Conservation (phyloP, 2,329 filamentous ascomycete species). For the Botrytis paeoniae region DNA sequence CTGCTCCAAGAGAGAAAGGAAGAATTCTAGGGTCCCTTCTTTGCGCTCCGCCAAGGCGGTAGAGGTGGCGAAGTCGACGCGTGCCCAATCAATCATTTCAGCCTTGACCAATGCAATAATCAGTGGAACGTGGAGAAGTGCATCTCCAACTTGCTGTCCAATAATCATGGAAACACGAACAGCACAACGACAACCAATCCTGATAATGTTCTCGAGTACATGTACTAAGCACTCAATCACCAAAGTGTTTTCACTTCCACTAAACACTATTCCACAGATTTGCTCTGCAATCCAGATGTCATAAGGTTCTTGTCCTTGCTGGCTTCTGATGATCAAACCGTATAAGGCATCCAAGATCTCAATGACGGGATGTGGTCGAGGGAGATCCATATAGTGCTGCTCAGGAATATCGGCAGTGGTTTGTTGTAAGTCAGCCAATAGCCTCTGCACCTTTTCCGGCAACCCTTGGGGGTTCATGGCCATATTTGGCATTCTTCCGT, state of each 20-base stretch:
- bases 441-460: slow-evolving; percentile 55
- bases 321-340: slow-evolving; percentile 60
- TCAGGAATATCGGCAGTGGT: slow-evolving; percentile 53
- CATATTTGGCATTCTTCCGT: slow-evolving; percentile 48
- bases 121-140: slow-evolving; percentile 56
- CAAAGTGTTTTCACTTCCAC: slow-evolving; percentile 49
- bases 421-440: slow-evolving; percentile 56
- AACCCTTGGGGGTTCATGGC: slow-evolving; percentile 51
- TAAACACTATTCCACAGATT: slow-evolving; percentile 56
- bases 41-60: slow-evolving; percentile 71
- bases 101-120: slow-evolving; percentile 56
- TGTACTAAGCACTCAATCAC: slow-evolving; percentile 61
- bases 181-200: slow-evolving; percentile 52
- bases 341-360: slow-evolving; percentile 61
- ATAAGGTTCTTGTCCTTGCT: slow-evolving; percentile 59
- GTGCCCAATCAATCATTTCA: slow-evolving; percentile 60
- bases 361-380: slow-evolving; percentile 56
- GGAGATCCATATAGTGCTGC: slow-evolving; percentile 59
- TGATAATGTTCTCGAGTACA: slow-evolving; percentile 57
- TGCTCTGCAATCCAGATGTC: slow-evolving; percentile 58
- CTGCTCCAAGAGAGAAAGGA: slow-evolving; percentile 76
- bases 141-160: slow-evolving; percentile 53
- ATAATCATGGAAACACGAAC: slow-evolving; percentile 56
- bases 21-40: slow-evolving; percentile 69
- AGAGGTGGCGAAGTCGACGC: slow-evolving; percentile 69